phyloP scores from a whole-genome alignment of 495 filamentous ascomycete species.

The Trichoderma erinaceum region DNA sequence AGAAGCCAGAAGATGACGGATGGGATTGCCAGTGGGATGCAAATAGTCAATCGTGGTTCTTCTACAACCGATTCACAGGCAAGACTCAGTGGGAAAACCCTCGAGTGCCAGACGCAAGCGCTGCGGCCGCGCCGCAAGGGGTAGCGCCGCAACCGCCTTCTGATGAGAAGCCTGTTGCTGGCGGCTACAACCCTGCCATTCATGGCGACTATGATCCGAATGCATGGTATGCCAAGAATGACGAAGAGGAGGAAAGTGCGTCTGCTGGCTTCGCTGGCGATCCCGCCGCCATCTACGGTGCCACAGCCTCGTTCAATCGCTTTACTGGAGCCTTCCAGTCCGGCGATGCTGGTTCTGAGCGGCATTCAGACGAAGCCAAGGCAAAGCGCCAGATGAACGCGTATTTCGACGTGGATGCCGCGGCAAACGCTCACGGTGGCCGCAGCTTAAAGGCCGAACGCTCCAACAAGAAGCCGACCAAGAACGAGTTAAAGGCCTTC shows the following conservation, averaged over 20 bases:
- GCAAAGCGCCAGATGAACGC: conserved; percentile 82
- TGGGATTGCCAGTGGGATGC: conserved; percentile 85
- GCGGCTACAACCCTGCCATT: conserved; percentile 90
- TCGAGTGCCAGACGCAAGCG: conserved; percentile 51
- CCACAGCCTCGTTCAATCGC: conserved; percentile 78
- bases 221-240: conserved; percentile 69
- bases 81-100: conserved; percentile 87
- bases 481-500: conserved; percentile 71
- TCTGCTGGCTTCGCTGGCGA: conserved; percentile 48
- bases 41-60: conserved; percentile 68
- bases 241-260: conserved; percentile 25
- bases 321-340: conserved; percentile 86
- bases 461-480: conserved; percentile 78
- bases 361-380: conserved; percentile 87
- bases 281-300: conserved; percentile 63
- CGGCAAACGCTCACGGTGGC: conserved; percentile 88
- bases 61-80: conserved; percentile 77
- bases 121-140: conserved; percentile 18
- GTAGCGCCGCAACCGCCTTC: conserved; percentile 3
- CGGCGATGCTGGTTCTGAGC: conserved; percentile 47
- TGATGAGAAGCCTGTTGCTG: conserved; percentile 28
- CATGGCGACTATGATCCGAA: conserved; percentile 94
- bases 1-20: conserved; percentile 59
- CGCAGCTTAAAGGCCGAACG: conserved; percentile 87
- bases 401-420: conserved; percentile 96